phyloP scores from a whole-genome alignment of 495 filamentous ascomycete genomes.

The Aspergillus saccharolyticus region DNA sequence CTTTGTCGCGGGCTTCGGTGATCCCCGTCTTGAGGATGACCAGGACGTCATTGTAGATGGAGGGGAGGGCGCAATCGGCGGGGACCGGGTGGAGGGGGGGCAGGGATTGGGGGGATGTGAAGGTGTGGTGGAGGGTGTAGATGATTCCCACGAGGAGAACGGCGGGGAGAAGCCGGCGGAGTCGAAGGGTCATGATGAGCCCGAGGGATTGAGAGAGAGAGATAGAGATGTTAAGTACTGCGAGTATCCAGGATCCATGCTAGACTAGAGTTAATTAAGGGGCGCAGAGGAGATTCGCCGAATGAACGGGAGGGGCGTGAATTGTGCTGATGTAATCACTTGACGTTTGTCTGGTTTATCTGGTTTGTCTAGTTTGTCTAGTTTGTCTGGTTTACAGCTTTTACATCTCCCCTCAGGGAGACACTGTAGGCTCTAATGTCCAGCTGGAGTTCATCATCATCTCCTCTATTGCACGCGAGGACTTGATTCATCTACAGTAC shows the following conservation, averaged over 20 bases:
- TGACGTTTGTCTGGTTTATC: too few relatives aligned
- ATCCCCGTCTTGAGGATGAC: slow-evolving; percentile 47
- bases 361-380: neutral
- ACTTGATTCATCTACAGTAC: too few relatives aligned
- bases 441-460: too few relatives aligned
- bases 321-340: too few relatives aligned
- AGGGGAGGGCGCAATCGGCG: slow-evolving; percentile 22
- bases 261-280: too few relatives aligned
- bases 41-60: slow-evolving; percentile 34
- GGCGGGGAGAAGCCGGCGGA: neutral
- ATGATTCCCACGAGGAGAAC: neutral
- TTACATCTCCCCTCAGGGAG: too few relatives aligned
- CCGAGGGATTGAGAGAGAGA: neutral
- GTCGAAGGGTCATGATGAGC: neutral
- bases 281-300: neutral
- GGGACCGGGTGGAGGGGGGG: neutral
- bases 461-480: too few relatives aligned
- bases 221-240: too few relatives aligned
- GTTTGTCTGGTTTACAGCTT: too few relatives aligned
- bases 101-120: neutral
- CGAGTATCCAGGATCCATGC: too few relatives aligned
- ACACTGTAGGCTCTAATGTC: too few relatives aligned
- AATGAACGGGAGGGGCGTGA: neutral
- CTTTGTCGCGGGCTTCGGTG: slow-evolving; percentile 40
- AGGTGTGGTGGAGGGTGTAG: neutral